These are phyloP conservation scores for Citrus glauca DNA, from an alignment of 345 rosid species.

Conservation along the genomic window DNA sequence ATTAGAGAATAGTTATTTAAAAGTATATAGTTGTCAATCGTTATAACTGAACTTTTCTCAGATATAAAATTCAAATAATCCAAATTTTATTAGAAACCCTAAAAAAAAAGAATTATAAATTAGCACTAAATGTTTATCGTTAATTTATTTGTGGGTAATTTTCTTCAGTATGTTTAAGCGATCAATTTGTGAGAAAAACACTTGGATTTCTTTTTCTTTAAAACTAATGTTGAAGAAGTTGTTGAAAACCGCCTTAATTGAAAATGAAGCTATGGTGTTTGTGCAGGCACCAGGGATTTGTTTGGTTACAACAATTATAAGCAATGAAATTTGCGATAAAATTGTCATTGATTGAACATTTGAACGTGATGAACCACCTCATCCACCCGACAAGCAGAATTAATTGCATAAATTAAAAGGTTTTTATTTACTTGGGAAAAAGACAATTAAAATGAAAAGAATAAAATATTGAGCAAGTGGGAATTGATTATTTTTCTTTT, in stretches of 20 bases:
- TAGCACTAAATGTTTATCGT: not conserved
- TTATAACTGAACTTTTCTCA: not conserved
- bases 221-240: not conserved
- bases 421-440: no score
- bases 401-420: no score
- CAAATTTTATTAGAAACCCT: no score
- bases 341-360: not conserved
- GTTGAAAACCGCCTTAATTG: not conserved
- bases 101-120: no score
- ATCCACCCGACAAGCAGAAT: not conserved
- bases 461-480: no score
- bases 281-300: not conserved
- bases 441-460: no score
- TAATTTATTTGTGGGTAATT: not conserved
- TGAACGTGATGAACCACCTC: not conserved
- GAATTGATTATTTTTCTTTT: no score
- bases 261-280: not conserved
- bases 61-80: no score
- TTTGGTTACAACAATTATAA: not conserved
- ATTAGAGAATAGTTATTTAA: no score
- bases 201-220: no score
- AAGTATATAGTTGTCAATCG: no score
- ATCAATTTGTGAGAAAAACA: not conserved
- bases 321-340: not conserved
- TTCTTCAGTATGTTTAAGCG: not conserved